phyloP scores from a whole-genome alignment of 257 asterid species.

The Prunella vulgaris region DNA sequence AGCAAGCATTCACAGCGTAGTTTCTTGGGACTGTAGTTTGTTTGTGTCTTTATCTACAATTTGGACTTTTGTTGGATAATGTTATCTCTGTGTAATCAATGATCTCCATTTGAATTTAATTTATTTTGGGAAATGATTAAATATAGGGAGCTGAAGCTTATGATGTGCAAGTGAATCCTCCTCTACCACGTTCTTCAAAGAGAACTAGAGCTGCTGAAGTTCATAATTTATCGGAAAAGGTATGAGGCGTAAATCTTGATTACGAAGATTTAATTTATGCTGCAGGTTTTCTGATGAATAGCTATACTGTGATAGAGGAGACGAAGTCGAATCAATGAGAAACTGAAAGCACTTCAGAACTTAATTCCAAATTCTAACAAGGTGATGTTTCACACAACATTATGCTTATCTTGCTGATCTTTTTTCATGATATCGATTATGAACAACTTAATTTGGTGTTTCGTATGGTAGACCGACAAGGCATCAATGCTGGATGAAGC shows the following conservation, averaged over 20 bases:
- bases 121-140: slow-evolving; percentile 12
- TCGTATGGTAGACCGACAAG: slow-evolving; percentile 71
- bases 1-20: neutral
- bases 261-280: neutral
- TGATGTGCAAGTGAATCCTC: slow-evolving; percentile 35
- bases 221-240: slow-evolving; percentile 96
- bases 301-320: slow-evolving; percentile 63
- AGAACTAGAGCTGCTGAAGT: slow-evolving; percentile 94
- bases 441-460: neutral
- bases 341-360: slow-evolving; percentile 87
- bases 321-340: slow-evolving; percentile 93
- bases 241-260: slow-evolving; percentile 22
- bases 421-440: slow-evolving; percentile 11
- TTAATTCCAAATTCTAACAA: slow-evolving; percentile 90
- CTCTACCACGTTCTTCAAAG: slow-evolving; percentile 64
- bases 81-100: neutral
- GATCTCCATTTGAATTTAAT: slow-evolving; percentile 10
- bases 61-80: neutral
- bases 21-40: too few species aligned
- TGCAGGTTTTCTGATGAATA: slow-evolving; percentile 16
- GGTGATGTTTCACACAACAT: slow-evolving; percentile 26
- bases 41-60: too few species aligned
- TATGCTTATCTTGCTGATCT: neutral
- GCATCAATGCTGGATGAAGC: slow-evolving; percentile 99
- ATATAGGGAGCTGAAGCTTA: slow-evolving; percentile 58